Conservation (phyloP, 495 filamentous ascomycete genomes). For the Aspergillus steynii region DNA sequence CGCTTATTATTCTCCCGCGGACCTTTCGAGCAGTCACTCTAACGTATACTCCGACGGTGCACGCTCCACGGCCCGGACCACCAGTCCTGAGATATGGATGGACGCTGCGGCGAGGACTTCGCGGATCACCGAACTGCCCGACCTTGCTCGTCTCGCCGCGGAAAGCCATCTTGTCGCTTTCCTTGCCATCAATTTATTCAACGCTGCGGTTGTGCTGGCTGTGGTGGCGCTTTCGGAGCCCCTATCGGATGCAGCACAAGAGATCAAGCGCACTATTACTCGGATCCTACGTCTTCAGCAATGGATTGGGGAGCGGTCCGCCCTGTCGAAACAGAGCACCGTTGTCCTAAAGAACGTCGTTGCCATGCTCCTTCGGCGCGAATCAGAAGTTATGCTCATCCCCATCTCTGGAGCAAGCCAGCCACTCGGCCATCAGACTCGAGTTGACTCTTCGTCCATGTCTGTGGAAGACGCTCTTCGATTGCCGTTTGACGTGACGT, state of each 20-base stretch:
- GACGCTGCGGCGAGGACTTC: slow-evolving; percentile 34
- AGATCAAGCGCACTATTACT: slow-evolving; percentile 33
- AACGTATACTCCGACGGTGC: background rate
- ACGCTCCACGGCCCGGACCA: background rate
- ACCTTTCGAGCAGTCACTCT: no score
- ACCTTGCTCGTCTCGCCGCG: slow-evolving; percentile 27
- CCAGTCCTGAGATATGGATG: slow-evolving; percentile 29
- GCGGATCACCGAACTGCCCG: slow-evolving; percentile 24
- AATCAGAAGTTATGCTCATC: slow-evolving; percentile 27
- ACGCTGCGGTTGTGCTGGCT: slow-evolving; percentile 33
- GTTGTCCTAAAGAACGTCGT: slow-evolving; percentile 29
- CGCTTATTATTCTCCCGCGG: background rate
- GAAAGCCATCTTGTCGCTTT: slow-evolving; percentile 37
- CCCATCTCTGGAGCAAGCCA: slow-evolving; percentile 16
- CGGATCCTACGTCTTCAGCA: slow-evolving; percentile 34
- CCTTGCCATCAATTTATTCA: slow-evolving; percentile 38
- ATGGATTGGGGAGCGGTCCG: slow-evolving; percentile 27
- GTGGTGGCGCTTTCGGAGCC: slow-evolving; percentile 35
- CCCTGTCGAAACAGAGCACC: slow-evolving; percentile 33
- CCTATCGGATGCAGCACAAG: slow-evolving; percentile 34
- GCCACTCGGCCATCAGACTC: background rate
- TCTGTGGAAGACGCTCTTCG: slow-evolving; percentile 30
- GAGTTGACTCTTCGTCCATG: slow-evolving; percentile 6
- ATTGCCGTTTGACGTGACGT: slow-evolving; percentile 20
- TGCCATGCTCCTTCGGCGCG: slow-evolving; percentile 25